Percentiles rank a stretch among this genome's conserved stretches.
Conservation (phyloP, 495 filamentous ascomycete genomes). For the Delitschia confertaspora region DNA sequence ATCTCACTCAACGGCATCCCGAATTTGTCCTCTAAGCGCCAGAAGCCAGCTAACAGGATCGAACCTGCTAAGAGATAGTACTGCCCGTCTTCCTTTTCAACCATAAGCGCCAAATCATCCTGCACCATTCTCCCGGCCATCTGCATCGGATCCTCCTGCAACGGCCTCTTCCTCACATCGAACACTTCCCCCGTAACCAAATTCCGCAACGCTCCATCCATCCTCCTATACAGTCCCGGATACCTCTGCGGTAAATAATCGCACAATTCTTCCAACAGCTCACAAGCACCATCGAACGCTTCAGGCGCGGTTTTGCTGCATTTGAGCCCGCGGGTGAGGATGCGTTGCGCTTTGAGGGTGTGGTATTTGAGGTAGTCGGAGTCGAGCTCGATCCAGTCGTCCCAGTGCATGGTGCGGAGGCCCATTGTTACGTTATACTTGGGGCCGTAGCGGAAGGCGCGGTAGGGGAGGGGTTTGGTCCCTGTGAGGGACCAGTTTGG, state of each 20-base stretch:
- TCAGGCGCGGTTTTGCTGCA: constrained; percentile 65
- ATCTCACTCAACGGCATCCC: constrained; percentile 78
- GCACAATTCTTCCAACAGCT: constrained; percentile 69
- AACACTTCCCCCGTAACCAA: constrained; percentile 63
- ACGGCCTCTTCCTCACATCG: constrained; percentile 55
- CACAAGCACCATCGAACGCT: constrained; percentile 66
- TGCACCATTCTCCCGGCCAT: constrained; percentile 63
- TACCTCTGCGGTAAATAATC: constrained; percentile 76
- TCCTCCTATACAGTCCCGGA: constrained; percentile 61
- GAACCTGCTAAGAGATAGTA: constrained; percentile 79
- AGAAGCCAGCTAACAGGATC: constrained; percentile 77
- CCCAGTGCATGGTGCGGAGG: constrained; percentile 64
- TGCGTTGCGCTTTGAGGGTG: constrained; percentile 60
- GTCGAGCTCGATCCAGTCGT: constrained; percentile 86
- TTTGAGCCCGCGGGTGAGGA: constrained; percentile 59
- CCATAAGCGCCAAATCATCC: constrained; percentile 83
- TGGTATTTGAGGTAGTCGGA: constrained; percentile 73
- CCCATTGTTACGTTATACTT: constrained; percentile 78
- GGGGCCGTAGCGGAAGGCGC: constrained; percentile 77
- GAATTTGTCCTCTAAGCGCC: constrained; percentile 77
- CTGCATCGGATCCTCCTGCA: constrained; percentile 75
- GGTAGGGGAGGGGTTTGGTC: constrained; percentile 73
- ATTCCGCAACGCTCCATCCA: constrained; percentile 60
- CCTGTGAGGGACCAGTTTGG: constrained; percentile 60
- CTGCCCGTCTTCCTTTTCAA: constrained; percentile 67